Evolutionary conservation across 1,139 yeast genomes (phyloP).

Genomic region (Kurtzmaniella natalensis): DNA sequence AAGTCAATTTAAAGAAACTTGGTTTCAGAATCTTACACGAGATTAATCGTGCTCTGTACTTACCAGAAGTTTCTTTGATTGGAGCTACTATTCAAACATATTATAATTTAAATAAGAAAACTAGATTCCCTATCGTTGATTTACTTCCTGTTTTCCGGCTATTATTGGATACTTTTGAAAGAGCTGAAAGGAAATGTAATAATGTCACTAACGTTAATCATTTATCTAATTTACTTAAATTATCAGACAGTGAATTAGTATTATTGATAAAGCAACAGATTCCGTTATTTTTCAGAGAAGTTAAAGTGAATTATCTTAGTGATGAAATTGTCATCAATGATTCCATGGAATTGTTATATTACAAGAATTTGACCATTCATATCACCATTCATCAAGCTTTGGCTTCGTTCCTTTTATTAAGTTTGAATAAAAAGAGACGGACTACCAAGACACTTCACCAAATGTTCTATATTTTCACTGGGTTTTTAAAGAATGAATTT

Average conservation of each 20-base stretch:
- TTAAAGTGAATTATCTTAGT: slow-evolving; percentile 26
- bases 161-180: slow-evolving; percentile 18
- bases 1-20: slow-evolving; percentile 35
- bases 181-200: slow-evolving; percentile 18
- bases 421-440: slow-evolving; percentile 13
- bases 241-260: slow-evolving; percentile 16
- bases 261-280: slow-evolving; percentile 26
- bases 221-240: slow-evolving; percentile 13
- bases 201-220: slow-evolving; percentile 18
- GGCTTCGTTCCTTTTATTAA: slow-evolving; percentile 27
- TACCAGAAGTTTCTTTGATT: slow-evolving; percentile 37
- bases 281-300: slow-evolving; percentile 30
- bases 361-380: slow-evolving; percentile 42
- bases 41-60: slow-evolving; percentile 30
- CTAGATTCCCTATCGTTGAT: slow-evolving; percentile 19
- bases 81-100: slow-evolving; percentile 36
- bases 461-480: slow-evolving; percentile 32
- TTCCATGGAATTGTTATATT: slow-evolving; percentile 41
- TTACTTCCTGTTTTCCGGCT: slow-evolving; percentile 27
- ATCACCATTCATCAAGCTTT: slow-evolving; percentile 36
- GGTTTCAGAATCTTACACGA: slow-evolving; percentile 42
- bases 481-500: slow-evolving; percentile 41
- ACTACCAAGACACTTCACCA: slow-evolving; percentile 21
- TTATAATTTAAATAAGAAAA: slow-evolving; percentile 19
- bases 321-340: slow-evolving; percentile 27